phyloP scores from a whole-genome alignment of 371 early-diverging fungal species.

The Actinomortierella wolfii region DNA sequence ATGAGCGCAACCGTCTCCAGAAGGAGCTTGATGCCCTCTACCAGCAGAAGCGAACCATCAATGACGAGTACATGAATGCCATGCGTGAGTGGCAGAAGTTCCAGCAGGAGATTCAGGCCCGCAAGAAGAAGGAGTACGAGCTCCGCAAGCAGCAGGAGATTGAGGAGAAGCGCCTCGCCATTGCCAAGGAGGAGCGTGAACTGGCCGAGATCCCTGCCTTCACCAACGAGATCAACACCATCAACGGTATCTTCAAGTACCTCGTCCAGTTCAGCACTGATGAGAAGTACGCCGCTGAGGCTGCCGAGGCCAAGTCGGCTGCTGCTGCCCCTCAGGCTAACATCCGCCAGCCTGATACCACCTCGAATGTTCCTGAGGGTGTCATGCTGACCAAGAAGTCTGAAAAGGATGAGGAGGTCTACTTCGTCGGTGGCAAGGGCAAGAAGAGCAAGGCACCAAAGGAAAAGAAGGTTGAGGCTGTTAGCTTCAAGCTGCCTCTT shows the following conservation, averaged over 20 bases:
- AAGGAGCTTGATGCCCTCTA: conserved; percentile 74
- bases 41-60: conserved; percentile 66
- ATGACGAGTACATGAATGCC: conserved; percentile 72
- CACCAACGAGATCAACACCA: conserved; percentile 80
- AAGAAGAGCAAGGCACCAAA: conserved; percentile 57
- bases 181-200: conserved; percentile 78
- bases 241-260: conserved; percentile 78
- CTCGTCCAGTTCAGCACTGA: conserved; percentile 53
- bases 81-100: conserved; percentile 79
- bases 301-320: conserved; percentile 37
- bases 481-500: conserved; percentile 79
- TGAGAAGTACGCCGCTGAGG: conserved; percentile 50
- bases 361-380: conserved; percentile 65
- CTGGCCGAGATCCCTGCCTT: conserved; percentile 90
- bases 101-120: conserved; percentile 76
- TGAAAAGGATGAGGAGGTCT: conserved; percentile 73
- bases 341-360: conserved; percentile 50
- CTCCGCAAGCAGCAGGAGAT: conserved; percentile 69
- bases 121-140: conserved; percentile 67
- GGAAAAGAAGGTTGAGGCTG: conserved; percentile 60
- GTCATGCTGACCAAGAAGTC: conserved; percentile 71
- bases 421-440: conserved; percentile 67
- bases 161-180: conserved; percentile 64
- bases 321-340: conserved; percentile 36
- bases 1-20: conserved; percentile 77